These are phyloP conservation scores for Cryptosporidium baileyi DNA, from an alignment of 169 alveolate species.

Conservation along the genomic window DNA sequence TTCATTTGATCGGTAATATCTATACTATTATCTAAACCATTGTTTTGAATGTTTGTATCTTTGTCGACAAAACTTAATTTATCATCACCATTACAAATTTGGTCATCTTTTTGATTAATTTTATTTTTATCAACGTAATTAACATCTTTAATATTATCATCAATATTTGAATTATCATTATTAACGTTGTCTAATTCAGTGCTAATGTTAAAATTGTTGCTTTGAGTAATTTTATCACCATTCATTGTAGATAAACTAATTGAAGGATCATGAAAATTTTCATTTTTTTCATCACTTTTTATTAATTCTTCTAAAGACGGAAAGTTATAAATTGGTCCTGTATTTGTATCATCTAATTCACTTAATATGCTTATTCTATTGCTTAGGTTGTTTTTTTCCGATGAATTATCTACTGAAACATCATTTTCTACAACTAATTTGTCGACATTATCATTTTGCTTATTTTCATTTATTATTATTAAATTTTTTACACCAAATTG, in stretches of 20 bases:
- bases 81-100: neutral
- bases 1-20: constrained; percentile 31
- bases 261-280: no score
- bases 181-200: neutral
- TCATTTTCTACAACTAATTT: neutral
- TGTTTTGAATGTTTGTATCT: neutral
- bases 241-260: no score
- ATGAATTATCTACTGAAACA: neutral
- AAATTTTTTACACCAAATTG: constrained; percentile 49
- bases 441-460: neutral
- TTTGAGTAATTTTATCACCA: no score
- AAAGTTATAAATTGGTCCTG: constrained; percentile 50
- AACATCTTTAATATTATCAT: neutral
- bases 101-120: neutral
- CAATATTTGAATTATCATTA: neutral
- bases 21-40: neutral
- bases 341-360: constrained; percentile 42
- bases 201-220: neutral
- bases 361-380: constrained; percentile 52
- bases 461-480: constrained; percentile 32
- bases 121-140: neutral
- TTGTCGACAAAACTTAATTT: neutral
- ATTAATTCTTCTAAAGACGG: constrained; percentile 63
- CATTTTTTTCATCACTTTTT: neutral
- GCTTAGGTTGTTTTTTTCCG: neutral